These are phyloP conservation scores for Marchantia paleacea DNA, from an alignment of 225 moss, liverwort and hornwort genomes.

Conservation along the genomic window DNA sequence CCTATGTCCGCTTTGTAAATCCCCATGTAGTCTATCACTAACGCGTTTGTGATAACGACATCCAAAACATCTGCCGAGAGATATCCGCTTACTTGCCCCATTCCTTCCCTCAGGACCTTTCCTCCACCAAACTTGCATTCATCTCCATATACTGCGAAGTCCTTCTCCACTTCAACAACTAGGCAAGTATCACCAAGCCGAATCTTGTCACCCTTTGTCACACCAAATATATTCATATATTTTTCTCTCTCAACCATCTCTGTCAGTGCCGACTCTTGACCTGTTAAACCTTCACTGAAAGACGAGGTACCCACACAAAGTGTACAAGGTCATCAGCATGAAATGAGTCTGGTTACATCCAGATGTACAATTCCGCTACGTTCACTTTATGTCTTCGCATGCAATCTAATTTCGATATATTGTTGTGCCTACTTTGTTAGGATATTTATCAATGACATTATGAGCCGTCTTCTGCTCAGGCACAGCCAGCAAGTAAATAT, in stretches of 20 bases:
- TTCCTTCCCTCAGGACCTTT: conserved; percentile 86
- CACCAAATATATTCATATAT: conserved; percentile 68
- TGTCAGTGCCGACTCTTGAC: conserved; percentile 38
- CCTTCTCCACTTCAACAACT: conserved; percentile 63
- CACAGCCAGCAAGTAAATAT: too few species aligned
- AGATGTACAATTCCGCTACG: background rate
- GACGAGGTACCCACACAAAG: background rate
- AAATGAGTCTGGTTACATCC: background rate
- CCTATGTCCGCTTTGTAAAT: conserved; percentile 90
- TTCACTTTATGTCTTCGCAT: background rate
- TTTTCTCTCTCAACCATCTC: conserved; percentile 47
- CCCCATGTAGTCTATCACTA: conserved; percentile 75
- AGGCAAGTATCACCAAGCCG: conserved; percentile 82
- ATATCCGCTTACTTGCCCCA: conserved; percentile 91
- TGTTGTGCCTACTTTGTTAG: too few species aligned
- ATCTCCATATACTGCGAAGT: conserved; percentile 66
- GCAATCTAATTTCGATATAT: background rate
- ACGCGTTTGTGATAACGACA: conserved; percentile 60
- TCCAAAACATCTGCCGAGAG: conserved; percentile 51
- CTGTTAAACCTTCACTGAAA: conserved; percentile 48
- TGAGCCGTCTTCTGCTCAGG: too few species aligned
- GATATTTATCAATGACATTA: too few species aligned
- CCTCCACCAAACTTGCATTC: conserved; percentile 98
- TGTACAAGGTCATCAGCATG: background rate
- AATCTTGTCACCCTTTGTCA: conserved; percentile 69